Base-by-base conservation (phyloP, 192 early-diverging fungal genomes). In the Polychytrium aggregatum region DNA sequence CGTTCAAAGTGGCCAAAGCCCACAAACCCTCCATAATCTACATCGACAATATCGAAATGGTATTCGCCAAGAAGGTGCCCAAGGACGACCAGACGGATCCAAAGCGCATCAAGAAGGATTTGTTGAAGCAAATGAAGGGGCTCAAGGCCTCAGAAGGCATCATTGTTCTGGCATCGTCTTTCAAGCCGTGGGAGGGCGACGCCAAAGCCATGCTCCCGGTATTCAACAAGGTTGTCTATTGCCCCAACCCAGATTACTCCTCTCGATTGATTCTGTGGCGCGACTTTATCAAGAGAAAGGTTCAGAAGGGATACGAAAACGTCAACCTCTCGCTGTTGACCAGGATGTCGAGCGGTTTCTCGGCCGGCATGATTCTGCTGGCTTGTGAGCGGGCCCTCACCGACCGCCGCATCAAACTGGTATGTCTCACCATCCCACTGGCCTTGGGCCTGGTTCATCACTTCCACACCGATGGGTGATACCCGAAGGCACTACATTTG, bases 41-140 rank as follows among this genome's bases (percentile, higher is more conserved):
- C 54, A 66, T 80, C 42, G 75, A 80, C 54, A 66, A 68, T 26
- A 58, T 61, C 16, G 78, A 80, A 48, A 74, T 72, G 67, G 56
- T 80, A 11, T 80, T 79, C 34, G 72, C 72, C 22, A 80, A 80
- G 57, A 80, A 80, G 44, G 70, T 80, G 10, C 78, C 78, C 7
- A 80, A 80, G 48, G 78, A 80, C 38, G 75, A 80, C 51, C 66
- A 66, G 9, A 54, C 70, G 2, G 78, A 80, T 26, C 78, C 78
- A 47, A 80, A 75, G 42, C 65, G 78, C 16, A 79, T 79, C 50
- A 74, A 75, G 36, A 80, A 80, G 45, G 75, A 75, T 35, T 51
- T 80, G 3, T 38, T 70, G 13, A 80, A 80, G 56, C 42, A 56
- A 42, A 62, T 75, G 38, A 80, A 80, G 48, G 50, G 46, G 18